phyloP scores from a whole-genome alignment of 352 stramenopile genomes.

The Globisporangium orthogonon region DNA sequence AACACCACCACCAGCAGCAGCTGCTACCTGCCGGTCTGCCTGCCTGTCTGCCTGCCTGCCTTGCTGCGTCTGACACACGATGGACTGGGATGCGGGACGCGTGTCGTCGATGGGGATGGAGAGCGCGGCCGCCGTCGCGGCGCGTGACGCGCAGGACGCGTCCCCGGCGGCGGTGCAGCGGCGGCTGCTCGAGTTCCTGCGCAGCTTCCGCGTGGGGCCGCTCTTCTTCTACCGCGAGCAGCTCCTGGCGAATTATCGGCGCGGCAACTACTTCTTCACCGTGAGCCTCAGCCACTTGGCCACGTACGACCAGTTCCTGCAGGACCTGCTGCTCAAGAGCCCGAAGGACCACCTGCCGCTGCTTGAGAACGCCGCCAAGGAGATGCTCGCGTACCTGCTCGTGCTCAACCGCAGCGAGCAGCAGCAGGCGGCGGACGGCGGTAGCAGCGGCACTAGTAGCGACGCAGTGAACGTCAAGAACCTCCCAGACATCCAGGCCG shows the following conservation, averaged over 20 bases:
- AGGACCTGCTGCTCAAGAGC: slow-evolving; percentile 80
- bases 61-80: slow-evolving; percentile 11
- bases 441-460: slow-evolving; percentile 10
- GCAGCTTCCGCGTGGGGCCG: slow-evolving; percentile 79
- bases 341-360: slow-evolving; percentile 82
- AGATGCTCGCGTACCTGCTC: slow-evolving; percentile 62
- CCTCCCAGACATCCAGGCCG: slow-evolving; percentile 74
- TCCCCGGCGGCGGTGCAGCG: slow-evolving; percentile 59
- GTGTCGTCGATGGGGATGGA: slow-evolving; percentile 82
- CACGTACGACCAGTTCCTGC: slow-evolving; percentile 81
- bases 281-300: slow-evolving; percentile 82
- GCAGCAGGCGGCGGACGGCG: slow-evolving; percentile 14
- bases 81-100: slow-evolving; percentile 80
- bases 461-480: slow-evolving; percentile 21
- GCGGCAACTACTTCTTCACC: slow-evolving; percentile 65
- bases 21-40: too few relatives aligned
- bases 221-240: slow-evolving; percentile 90
- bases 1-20: too few relatives aligned
- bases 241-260: slow-evolving; percentile 81
- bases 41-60: too few relatives aligned
- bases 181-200: slow-evolving; percentile 77
- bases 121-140: slow-evolving; percentile 36
- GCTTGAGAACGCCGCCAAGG: slow-evolving; percentile 81
- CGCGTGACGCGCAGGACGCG: slow-evolving; percentile 40
- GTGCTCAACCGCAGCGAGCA: slow-evolving; percentile 40